Conservation (phyloP, 2,329 filamentous ascomycete species). For the Diaporthe helianthi region DNA sequence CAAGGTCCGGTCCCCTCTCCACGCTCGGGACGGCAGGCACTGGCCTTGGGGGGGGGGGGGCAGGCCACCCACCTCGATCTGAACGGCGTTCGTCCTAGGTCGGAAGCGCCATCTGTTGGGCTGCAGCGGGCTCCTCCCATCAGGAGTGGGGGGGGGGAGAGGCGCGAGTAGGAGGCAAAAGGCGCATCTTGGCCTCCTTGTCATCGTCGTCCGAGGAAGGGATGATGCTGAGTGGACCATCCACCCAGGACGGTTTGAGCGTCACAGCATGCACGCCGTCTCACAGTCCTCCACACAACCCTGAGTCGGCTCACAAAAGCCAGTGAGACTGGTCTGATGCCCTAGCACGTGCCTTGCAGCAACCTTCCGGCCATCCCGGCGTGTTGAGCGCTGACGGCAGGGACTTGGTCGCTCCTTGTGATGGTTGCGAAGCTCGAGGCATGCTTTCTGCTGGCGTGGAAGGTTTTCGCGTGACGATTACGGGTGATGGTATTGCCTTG, state of each 20-base stretch:
- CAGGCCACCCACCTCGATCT: constrained; percentile 2
- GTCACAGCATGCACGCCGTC: constrained; percentile 15
- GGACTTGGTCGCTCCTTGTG: constrained; percentile 1
- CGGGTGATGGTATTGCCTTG: neutral
- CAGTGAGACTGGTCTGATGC: neutral
- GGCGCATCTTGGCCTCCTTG: constrained; percentile 1
- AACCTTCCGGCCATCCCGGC: constrained; percentile 16
- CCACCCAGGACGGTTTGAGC: neutral
- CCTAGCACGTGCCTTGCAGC: constrained; percentile 26
- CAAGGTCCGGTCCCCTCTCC: constrained; percentile 11
- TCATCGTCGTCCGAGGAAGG: neutral
- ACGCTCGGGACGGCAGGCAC: neutral
- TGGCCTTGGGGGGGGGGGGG: neutral
- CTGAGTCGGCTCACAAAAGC: constrained; percentile 5
- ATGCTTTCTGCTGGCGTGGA: constrained; percentile 1
- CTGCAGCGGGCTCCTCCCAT: constrained; percentile 4
- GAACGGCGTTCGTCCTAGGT: constrained; percentile 25
- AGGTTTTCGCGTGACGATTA: neutral
- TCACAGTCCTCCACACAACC: constrained; percentile 5
- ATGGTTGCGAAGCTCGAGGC: constrained; percentile 6
- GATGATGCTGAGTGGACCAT: neutral
- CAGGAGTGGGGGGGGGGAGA: neutral
- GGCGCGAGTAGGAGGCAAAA: neutral
- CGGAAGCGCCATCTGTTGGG: constrained; percentile 10
- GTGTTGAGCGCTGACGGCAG: constrained; percentile 2